Conservation (phyloP, 2,329 filamentous ascomycete genomes). For the Epichloe elymi region DNA sequence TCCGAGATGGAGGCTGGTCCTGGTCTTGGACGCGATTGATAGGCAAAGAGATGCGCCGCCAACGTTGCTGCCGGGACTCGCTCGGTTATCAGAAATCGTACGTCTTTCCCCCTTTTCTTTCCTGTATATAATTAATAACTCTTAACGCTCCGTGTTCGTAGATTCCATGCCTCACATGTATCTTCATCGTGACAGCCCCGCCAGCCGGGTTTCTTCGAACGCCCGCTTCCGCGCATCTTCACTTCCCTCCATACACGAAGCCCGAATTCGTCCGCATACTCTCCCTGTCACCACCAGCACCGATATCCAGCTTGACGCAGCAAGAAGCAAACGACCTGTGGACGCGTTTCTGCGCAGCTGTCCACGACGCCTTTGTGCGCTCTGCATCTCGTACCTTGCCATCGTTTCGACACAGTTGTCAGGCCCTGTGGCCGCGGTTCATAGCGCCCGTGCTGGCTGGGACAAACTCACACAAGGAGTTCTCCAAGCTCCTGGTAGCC, state of each 20-base stretch:
- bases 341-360: conserved; percentile 66
- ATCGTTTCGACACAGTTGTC: conserved; percentile 55
- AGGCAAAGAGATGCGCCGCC: conserved; percentile 65
- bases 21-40: conserved; percentile 84
- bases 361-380: conserved; percentile 77
- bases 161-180: conserved; percentile 65
- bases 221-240: conserved; percentile 59
- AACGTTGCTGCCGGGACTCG: conserved; percentile 69
- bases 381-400: conserved; percentile 69
- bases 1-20: conserved; percentile 48
- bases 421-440: conserved; percentile 75
- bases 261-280: conserved; percentile 68
- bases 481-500: conserved; percentile 67
- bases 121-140: too few relatives aligned
- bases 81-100: conserved; percentile 69
- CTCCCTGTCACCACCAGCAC: conserved; percentile 32
- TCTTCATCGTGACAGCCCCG: conserved; percentile 66
- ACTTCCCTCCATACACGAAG: conserved; percentile 77
- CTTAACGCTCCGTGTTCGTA: conserved; percentile 21
- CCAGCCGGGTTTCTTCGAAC: conserved; percentile 56
- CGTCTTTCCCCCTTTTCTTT: conserved; percentile 14
- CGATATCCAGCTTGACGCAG: conserved; percentile 35
- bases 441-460: conserved; percentile 62
- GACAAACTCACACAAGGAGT: conserved; percentile 65
- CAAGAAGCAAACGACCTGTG: conserved; percentile 56